These are phyloP conservation scores for Torrubiella hemipterigena DNA, from an alignment of 2,329 filamentous ascomycete genomes.

Conservation along the genomic window DNA sequence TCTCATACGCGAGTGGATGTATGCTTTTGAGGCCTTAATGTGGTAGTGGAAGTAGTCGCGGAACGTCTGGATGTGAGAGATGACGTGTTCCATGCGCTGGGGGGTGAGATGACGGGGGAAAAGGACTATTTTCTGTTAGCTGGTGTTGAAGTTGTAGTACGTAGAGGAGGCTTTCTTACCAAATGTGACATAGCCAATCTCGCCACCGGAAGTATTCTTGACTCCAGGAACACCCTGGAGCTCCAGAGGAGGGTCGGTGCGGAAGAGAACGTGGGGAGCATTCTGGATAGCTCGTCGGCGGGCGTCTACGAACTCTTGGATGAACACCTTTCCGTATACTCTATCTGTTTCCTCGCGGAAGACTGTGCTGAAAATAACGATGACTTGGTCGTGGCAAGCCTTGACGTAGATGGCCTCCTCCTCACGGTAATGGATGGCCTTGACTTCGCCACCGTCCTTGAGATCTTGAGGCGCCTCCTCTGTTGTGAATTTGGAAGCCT, in stretches of 20 bases:
- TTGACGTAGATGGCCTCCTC: slow-evolving; percentile 99
- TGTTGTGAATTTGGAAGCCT: slow-evolving; percentile 82
- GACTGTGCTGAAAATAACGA: slow-evolving; percentile 96
- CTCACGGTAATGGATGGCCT: slow-evolving; percentile 95
- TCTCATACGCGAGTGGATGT: slow-evolving; percentile 97
- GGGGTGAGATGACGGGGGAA: slow-evolving; percentile 90
- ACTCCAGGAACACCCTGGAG: slow-evolving; percentile 80
- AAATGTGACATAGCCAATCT: slow-evolving; percentile 97
- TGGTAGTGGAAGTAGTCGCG: slow-evolving; percentile 99
- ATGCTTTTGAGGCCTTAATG: slow-evolving; percentile 98
- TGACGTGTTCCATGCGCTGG: slow-evolving; percentile 85
- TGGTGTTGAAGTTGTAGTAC: neutral
- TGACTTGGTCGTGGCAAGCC: slow-evolving; percentile 92
- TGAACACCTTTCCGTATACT: slow-evolving; percentile 95
- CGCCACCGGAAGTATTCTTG: slow-evolving; percentile 59
- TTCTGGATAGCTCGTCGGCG: slow-evolving; percentile 93
- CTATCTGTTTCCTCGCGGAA: slow-evolving; percentile 97
- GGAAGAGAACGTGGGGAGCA: slow-evolving; percentile 92
- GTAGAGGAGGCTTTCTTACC: slow-evolving; percentile 41
- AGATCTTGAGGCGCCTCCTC: slow-evolving; percentile 90
- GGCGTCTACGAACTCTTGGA: slow-evolving; percentile 97
- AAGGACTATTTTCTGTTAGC: slow-evolving; percentile 48
- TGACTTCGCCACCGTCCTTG: slow-evolving; percentile 79
- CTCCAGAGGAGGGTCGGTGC: slow-evolving; percentile 88
- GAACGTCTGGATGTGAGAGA: slow-evolving; percentile 99